A percentile compares a stretch with the other conserved stretches of the same genome.
phyloP scores from a whole-genome alignment of 129 eudicot species.

The Escallonia rubra region DNA sequence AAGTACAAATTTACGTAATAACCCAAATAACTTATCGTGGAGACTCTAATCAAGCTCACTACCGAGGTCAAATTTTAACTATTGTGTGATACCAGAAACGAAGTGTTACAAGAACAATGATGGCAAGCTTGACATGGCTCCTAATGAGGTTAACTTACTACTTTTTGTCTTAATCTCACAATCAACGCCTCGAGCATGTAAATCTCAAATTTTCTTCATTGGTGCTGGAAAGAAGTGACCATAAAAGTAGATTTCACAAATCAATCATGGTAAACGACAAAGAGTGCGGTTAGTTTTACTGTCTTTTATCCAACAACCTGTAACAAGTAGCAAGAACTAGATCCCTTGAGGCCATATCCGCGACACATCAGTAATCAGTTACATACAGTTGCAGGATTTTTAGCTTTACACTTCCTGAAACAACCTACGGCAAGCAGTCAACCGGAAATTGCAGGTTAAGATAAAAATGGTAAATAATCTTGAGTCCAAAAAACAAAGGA shows the following conservation, averaged over 20 bases:
- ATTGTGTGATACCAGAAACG: too few species aligned
- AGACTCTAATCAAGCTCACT: too few species aligned
- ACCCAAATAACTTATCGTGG: too few species aligned
- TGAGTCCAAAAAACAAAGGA: background rate
- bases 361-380: background rate
- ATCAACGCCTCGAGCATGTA: background rate
- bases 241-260: too few species aligned
- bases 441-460: background rate
- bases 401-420: background rate
- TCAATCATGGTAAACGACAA: background rate
- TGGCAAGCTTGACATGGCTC: background rate
- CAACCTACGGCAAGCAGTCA: background rate
- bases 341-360: background rate
- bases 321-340: background rate
- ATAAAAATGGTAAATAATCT: background rate
- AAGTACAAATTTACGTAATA: too few species aligned
- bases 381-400: background rate
- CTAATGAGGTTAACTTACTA: background rate
- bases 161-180: background rate
- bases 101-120: background rate
- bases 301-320: background rate
- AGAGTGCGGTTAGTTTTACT: background rate
- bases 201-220: too few species aligned
- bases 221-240: too few species aligned
- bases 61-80: too few species aligned